Evolutionary conservation across 2,329 filamentous ascomycete species (phyloP).

Genomic region (Dactylellina cionopaga): DNA sequence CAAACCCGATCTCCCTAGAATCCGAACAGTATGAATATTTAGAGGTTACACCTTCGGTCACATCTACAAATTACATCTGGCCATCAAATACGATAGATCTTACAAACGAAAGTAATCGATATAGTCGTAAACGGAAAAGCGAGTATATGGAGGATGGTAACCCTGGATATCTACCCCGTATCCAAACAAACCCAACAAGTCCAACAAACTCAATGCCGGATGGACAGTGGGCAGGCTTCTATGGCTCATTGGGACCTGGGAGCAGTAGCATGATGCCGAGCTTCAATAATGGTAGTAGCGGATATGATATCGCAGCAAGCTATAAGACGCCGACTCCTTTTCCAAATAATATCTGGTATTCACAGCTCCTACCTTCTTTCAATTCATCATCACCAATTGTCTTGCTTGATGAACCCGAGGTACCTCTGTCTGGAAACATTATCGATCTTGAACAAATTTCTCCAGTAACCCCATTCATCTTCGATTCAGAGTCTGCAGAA

Average conservation of each 20-base stretch:
- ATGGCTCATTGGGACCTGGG: too few species aligned
- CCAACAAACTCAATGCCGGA: too few species aligned
- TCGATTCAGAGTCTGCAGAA: not conserved
- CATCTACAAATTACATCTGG: not conserved
- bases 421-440: not conserved
- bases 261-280: too few species aligned
- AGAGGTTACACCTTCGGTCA: not conserved
- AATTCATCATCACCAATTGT: not conserved
- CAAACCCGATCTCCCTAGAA: slow-evolving; percentile 3
- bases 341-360: not conserved
- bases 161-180: not conserved
- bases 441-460: not conserved
- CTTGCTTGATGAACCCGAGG: not conserved
- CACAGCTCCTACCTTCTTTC: not conserved
- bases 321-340: not conserved
- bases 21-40: not conserved
- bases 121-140: not conserved
- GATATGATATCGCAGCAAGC: not conserved
- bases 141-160: not conserved
- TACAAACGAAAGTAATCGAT: not conserved
- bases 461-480: not conserved
- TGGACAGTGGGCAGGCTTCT: too few species aligned
- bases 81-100: not conserved
- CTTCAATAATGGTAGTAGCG: not conserved
- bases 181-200: not conserved